These are phyloP conservation scores for Backusella australiensis DNA, from an alignment of 192 early-diverging fungal species.

Conservation along the genomic window DNA sequence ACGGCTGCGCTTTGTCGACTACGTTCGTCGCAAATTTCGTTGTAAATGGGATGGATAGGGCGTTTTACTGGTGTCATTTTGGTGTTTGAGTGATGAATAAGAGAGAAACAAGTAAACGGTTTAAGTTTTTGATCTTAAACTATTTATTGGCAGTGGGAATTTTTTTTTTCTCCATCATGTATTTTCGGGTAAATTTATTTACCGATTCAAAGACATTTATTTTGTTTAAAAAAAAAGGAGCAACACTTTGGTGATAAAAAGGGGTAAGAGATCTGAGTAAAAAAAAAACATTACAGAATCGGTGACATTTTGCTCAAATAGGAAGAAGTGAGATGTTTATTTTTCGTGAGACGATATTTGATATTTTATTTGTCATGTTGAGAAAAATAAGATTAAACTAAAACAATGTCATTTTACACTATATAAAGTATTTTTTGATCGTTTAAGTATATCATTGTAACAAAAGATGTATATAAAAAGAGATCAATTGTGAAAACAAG, in stretches of 20 bases:
- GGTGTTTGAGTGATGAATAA: neutral
- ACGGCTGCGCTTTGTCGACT: neutral
- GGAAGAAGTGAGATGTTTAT: neutral
- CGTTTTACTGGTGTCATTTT: neutral
- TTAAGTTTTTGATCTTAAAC: neutral
- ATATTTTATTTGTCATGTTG: conserved; percentile 1
- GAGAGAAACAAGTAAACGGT: neutral
- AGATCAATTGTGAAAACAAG: no score
- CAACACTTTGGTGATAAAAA: neutral
- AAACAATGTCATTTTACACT: neutral
- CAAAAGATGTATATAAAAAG: no score
- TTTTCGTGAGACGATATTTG: neutral
- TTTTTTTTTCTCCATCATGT: no score
- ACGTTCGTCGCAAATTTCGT: neutral
- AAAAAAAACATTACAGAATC: neutral
- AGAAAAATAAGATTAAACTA: neutral
- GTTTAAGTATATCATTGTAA: neutral
- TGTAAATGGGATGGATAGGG: conserved; percentile 8
- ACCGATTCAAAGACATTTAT: neutral
- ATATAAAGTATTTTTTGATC: neutral
- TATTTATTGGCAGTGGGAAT: neutral
- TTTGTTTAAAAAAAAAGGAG: neutral
- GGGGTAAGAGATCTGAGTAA: neutral
- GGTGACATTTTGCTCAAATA: neutral
- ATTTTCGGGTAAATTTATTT: neutral